Base-by-base conservation (phyloP, 2,329 filamentous ascomycete genomes). In the Lomentospora prolificans region DNA sequence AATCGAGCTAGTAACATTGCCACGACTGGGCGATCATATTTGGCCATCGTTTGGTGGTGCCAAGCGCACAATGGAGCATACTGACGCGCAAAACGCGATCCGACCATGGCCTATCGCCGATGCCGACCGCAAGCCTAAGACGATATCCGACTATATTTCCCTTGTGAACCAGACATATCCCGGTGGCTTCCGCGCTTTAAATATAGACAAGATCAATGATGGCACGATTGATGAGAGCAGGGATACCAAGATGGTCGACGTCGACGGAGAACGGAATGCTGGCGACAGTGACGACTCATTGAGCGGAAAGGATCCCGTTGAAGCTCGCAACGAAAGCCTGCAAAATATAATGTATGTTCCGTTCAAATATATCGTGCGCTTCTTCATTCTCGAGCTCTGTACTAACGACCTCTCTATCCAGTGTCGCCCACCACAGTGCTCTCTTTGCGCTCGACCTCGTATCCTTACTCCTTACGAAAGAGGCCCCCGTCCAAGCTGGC, bases 381-480 rank as follows among this genome's bases (percentile, higher is more conserved):
- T 22, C 10, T 50, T 9, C 30, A 36, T 14, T 14, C 27, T 50
- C 30, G 7, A 10, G 25, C 8, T 19, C 2, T 30, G 10, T 28
- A 28, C 22, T 39, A 12, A 7, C 51, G 12, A 6, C 50, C 1
- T 30, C 25, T 41, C 14, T 24, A 31, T 10, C 57, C 66, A 77
- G 71, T 67, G 72, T 63, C 6, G 75, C 75, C 9, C 75, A 81
- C 56, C 80, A 86, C 61, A 79, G 82, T 55, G 78, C 85, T 41
- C 76, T 87, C 65, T 77, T 88, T 58, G 83, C 85, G 5, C 81
- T 95, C 63, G 89, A 96, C 67, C 89, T 91, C 63, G 73, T 95
- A 56, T 95, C 90, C 28, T 79, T 95, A 5, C 76, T 95, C 1
- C 76, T 94, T 14, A 89, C 89, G n/a, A 91, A 90, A 67, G 82